A percentile compares a stretch with the other conserved stretches of the same genome.
Evolutionary conservation across 192 early-diverging fungal species (phyloP).

Genomic region (Rhizophagus sp.): DNA sequence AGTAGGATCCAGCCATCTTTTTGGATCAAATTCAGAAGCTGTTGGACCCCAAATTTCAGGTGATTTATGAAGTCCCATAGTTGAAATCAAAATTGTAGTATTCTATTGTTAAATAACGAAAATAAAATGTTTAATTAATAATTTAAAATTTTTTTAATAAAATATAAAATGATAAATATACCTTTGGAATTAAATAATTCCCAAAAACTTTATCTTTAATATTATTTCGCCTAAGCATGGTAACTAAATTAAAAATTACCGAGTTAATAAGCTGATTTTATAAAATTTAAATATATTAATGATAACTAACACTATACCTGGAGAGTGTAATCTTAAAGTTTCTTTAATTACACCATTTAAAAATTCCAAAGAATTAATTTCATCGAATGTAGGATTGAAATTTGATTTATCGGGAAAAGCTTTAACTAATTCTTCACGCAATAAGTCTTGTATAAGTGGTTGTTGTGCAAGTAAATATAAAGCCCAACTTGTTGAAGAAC

Average conservation of each 20-base stretch:
- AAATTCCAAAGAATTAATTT: slow-evolving; percentile 46
- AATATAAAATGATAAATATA: slow-evolving; percentile 14
- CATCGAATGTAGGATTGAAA: slow-evolving; percentile 43
- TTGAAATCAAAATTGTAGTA: too few species aligned
- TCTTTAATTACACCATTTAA: slow-evolving; percentile 56
- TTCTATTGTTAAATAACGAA: too few species aligned
- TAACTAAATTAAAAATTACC: slow-evolving; percentile 28
- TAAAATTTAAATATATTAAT: background rate
- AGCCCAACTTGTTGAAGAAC: slow-evolving; percentile 49
- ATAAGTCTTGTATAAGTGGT: slow-evolving; percentile 40
- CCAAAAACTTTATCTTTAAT: slow-evolving; percentile 39
- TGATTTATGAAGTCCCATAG: too few species aligned
- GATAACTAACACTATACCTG: slow-evolving; percentile 8
- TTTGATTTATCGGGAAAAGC: slow-evolving; percentile 45
- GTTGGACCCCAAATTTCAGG: too few species aligned
- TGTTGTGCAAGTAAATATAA: slow-evolving; percentile 52
- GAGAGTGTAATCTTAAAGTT: slow-evolving; percentile 49
- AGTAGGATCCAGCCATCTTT: slow-evolving; percentile 50
- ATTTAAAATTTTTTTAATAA: too few species aligned
- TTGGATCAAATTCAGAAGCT: slow-evolving; percentile 51
- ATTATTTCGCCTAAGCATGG: slow-evolving; percentile 42
- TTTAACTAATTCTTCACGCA: slow-evolving; percentile 49
- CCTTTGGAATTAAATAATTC: slow-evolving; percentile 54
- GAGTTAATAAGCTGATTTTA: background rate
- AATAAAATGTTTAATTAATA: background rate